Conservation (phyloP, 805 yeast species). For the Saccharomycopsis sp. region DNA sequence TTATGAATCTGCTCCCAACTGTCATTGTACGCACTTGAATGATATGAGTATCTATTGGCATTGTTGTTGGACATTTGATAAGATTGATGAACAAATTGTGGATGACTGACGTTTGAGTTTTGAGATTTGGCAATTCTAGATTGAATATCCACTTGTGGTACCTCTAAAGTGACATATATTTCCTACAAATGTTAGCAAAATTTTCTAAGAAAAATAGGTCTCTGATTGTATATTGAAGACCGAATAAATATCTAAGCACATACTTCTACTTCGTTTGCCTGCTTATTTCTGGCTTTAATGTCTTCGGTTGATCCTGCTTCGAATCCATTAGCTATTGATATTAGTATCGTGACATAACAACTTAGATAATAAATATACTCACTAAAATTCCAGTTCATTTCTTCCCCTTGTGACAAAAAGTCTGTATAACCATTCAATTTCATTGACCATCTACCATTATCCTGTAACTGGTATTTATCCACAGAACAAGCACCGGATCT, state of each 20-base stretch:
- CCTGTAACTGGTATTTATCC: slow-evolving; percentile 45
- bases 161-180: slow-evolving; percentile 14
- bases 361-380: slow-evolving; percentile 23
- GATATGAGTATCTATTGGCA: not conserved
- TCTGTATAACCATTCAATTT: slow-evolving; percentile 67
- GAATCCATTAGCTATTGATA: slow-evolving; percentile 35
- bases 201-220: not conserved
- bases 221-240: too few species aligned
- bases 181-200: slow-evolving; percentile 1
- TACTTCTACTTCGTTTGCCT: slow-evolving; percentile 32
- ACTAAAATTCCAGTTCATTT: slow-evolving; percentile 88
- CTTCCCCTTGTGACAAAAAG: slow-evolving; percentile 73
- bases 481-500: slow-evolving; percentile 83
- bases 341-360: slow-evolving; percentile 4
- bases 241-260: not conserved
- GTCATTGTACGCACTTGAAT: slow-evolving; percentile 23
- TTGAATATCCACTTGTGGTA: slow-evolving; percentile 22
- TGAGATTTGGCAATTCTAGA: not conserved
- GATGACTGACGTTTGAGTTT: not conserved
- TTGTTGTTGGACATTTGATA: not conserved
- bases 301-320: slow-evolving; percentile 93
- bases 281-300: slow-evolving; percentile 47
- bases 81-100: not conserved
- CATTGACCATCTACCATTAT: slow-evolving; percentile 46
- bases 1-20: slow-evolving; percentile 23